Evolutionary conservation across 352 stramenopile species (phyloP).

Genomic region (Pythium sukuiense): DNA sequence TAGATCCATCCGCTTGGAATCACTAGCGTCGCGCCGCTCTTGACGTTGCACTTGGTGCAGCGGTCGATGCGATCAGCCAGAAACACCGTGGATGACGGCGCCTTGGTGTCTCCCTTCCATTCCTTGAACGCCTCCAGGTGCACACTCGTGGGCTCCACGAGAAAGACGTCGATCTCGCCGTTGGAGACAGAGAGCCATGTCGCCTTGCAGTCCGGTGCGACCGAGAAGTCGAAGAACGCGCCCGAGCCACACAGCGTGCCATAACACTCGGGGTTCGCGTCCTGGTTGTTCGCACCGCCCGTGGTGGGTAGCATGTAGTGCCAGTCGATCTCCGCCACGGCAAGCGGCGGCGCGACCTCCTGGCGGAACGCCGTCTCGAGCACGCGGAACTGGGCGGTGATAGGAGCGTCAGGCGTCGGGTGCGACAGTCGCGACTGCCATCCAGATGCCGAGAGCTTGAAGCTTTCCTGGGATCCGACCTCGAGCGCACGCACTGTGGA

Average conservation of each 20-base stretch:
- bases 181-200: constrained; percentile 67
- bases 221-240: constrained; percentile 70
- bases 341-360: constrained; percentile 44
- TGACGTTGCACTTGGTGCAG: constrained; percentile 71
- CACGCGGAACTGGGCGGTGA: constrained; percentile 60
- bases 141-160: constrained; percentile 53
- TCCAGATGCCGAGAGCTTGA: constrained; percentile 32
- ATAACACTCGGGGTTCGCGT: constrained; percentile 50
- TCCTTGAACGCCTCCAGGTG: constrained; percentile 55
- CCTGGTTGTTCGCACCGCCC: constrained; percentile 19
- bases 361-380: constrained; percentile 40
- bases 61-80: constrained; percentile 66
- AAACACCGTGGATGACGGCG: constrained; percentile 42
- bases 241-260: constrained; percentile 50
- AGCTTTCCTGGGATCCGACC: constrained; percentile 39
- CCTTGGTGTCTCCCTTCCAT: constrained; percentile 49
- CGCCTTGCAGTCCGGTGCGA: constrained; percentile 50
- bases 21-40: constrained; percentile 46
- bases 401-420: constrained; percentile 30
- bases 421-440: constrained; percentile 33
- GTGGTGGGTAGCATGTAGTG: constrained; percentile 29
- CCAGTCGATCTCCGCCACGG: constrained; percentile 63
- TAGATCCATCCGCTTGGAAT: constrained; percentile 73
- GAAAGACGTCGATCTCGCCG: constrained; percentile 61
- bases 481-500: constrained; percentile 36